Evolutionary conservation across 306 rosid genomes (phyloP), one percentile per base, ranked within the genome.

Genomic region (Mucuna pruriens): DNA sequence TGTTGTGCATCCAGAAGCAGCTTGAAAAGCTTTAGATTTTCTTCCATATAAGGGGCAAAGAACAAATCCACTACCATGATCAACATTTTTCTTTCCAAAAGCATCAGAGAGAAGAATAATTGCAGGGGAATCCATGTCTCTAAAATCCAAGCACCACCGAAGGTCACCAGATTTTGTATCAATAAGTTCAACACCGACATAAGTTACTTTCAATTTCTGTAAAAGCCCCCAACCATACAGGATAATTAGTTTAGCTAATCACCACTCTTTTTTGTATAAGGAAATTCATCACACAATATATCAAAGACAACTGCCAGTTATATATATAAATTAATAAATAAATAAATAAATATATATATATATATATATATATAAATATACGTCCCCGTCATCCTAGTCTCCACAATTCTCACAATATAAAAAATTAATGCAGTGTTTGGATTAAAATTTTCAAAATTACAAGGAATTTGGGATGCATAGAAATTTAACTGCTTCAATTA

Each of bases 61-160:
- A 87, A 96, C 86, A 86, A 96, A 96, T 46, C 99, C 96, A 34
- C 94, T 91, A 71, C 94, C 97, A 71, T 83, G 86, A 38, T 96
- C 98, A 45, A 87, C 71, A 72, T 70, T 92, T 88, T 88, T 91
- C 85, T 88, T 87, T 69, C 98, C 98, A 23, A 82, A 89, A 38
- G 90, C 86, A 85, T 90, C 97, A 39, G 97, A 85, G 49, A 96
- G 98, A 70, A 82, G 83, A 84, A 92, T 75, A 71, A 96, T 90
- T 13, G 98, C 97, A 64, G 97, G 98, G 55, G 97, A 87, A 83
- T 81, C 90, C 95, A 96, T 93, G 76, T 96, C 99, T 96, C 99
- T 96, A 82, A 96, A 96, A 83, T 96, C 99, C 94, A 96, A 92
- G 90, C 99, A 96, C 99, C 99, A 96, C 70, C 92, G 97, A 79